Conservation (phyloP, 169 alveolate species). For the Pseudocohnilembus persalinus region DNA sequence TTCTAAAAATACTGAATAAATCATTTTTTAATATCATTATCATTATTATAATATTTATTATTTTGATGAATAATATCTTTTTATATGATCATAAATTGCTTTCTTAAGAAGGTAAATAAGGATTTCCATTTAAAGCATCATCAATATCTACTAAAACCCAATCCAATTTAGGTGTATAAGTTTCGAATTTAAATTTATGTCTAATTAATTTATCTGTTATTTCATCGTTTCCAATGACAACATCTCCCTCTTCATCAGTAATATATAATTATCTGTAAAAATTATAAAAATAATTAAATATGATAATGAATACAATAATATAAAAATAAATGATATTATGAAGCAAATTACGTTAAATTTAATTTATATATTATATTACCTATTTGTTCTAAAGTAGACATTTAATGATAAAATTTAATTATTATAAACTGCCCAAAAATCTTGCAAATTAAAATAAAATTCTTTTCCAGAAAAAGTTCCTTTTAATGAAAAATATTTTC, state of each 20-base stretch:
- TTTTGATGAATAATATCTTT: too few species aligned
- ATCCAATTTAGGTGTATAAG: constrained; percentile 27
- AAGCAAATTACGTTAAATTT: too few species aligned
- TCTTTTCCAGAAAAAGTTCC: constrained; percentile 1
- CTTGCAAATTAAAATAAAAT: constrained; percentile 2
- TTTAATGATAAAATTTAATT: constrained; percentile 15
- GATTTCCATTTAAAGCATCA: constrained; percentile 14
- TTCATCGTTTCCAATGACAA: constrained; percentile 6
- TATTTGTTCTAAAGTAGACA: constrained; percentile 12
- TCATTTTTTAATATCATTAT: too few species aligned
- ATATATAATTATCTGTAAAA: constrained; percentile 7
- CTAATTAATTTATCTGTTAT: neutral
- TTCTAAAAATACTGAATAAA: too few species aligned
- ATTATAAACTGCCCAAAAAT: neutral
- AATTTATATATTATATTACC: neutral
- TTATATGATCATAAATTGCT: too few species aligned
- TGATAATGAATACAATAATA: too few species aligned
- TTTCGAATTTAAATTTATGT: constrained; percentile 25
- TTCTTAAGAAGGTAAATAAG: constrained; percentile 1
- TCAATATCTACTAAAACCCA: constrained; percentile 32
- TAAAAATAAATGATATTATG: too few species aligned
- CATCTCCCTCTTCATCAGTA: constrained; percentile 21
- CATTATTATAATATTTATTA: too few species aligned
- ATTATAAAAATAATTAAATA: too few species aligned
- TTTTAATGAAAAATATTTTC: neutral